Evolutionary conservation across 139 green algal genomes (phyloP), one percentile per base, ranked within the genome.

Genomic region (Chlorella sp.): DNA sequence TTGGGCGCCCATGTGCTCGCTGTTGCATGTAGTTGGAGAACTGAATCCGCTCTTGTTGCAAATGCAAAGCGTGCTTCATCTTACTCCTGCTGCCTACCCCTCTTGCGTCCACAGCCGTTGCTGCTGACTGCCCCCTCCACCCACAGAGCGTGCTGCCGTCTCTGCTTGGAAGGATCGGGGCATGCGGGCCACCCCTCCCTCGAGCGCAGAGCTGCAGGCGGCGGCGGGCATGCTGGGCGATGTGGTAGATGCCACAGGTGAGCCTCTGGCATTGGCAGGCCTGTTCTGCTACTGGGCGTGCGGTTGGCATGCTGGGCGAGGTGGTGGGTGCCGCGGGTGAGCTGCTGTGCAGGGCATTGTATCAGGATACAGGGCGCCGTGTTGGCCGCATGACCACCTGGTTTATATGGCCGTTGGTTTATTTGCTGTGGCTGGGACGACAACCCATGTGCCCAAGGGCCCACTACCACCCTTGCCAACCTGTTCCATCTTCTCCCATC

Each of bases 221-320:
- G 77, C 77, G 32, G 77, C 77, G 2, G 41, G 8, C 28, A 41
- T 62, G 38, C 58, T 83, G 28, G 77, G 77, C 26, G 28, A 83
- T 1, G 44, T 68, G 20, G 60, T 83, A 0, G 77, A 83, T 0
- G 60, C 58, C 40, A 83, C 58, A 58, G 77, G 77, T 73, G 51
- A 60, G 51, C n/a, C n/a, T n/a, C n/a, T n/a, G n/a, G n/a, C n/a
- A n/a, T n/a, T n/a, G n/a, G n/a, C n/a, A n/a, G n/a, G n/a, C n/a
- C n/a, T n/a, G n/a, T n/a, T n/a, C n/a, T n/a, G n/a, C n/a, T n/a
- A n/a, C n/a, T n/a, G n/a, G n/a, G n/a, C n/a, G n/a, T n/a, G 76
- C 76, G 28, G 76, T 56, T 2, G 38, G 4, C 24, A 34, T 56
- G 34, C 54, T 82, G 34, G 76, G 76, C 16, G 22, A 82, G 4